Conservation (phyloP, 345 rosid species). For the Eucalyptus dawsonii region DNA sequence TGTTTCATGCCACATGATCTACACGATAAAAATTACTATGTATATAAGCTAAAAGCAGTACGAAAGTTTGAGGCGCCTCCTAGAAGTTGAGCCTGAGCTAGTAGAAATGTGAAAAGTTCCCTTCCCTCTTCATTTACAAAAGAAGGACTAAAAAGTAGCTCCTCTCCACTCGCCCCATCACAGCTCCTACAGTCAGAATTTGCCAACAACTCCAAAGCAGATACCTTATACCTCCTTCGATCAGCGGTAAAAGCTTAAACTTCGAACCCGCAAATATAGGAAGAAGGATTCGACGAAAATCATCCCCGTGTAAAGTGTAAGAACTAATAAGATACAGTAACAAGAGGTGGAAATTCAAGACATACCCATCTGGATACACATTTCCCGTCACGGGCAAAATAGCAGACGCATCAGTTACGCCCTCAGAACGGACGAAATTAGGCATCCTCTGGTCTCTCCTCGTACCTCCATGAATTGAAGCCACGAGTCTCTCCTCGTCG, state of each 20-base stretch:
- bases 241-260: not conserved
- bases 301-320: not conserved
- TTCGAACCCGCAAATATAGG: not conserved
- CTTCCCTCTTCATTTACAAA: not conserved
- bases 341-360: not conserved
- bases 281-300: not conserved
- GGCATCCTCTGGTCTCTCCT: constrained; percentile 11
- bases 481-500: constrained; percentile 12
- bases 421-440: constrained; percentile 13
- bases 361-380: constrained; percentile 86
- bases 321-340: not conserved
- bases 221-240: not conserved
- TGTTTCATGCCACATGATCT: not conserved
- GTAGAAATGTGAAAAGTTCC: not conserved
- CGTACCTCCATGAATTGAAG: constrained; percentile 5
- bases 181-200: not conserved
- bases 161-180: not conserved
- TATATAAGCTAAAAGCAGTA: not conserved
- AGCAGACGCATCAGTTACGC: constrained; percentile 39
- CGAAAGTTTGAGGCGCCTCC: not conserved
- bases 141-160: not conserved
- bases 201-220: not conserved
- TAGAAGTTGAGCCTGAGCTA: not conserved
- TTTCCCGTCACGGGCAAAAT: constrained; percentile 64
- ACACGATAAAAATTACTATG: not conserved